Percentiles rank a stretch among this genome's conserved stretches.
These are phyloP conservation scores for Pseudogymnoascus destructans DNA, from an alignment of 2,329 filamentous ascomycete genomes.

Conservation along the genomic window DNA sequence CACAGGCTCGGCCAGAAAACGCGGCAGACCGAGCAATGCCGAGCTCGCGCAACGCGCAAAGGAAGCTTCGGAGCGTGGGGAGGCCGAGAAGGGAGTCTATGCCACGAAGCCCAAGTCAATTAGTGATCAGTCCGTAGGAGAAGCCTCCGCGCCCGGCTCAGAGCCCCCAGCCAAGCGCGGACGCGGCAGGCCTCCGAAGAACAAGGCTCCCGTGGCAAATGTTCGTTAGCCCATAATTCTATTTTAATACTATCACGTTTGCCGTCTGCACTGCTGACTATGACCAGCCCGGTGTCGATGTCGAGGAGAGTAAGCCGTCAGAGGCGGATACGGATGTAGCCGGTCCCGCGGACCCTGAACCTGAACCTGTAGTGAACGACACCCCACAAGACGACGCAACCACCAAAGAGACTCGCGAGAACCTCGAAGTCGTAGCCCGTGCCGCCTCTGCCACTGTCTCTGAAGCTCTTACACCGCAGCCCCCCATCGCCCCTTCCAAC, in stretches of 20 bases:
- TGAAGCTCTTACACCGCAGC: not conserved
- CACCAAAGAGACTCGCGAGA: not conserved
- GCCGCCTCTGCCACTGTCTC: not conserved
- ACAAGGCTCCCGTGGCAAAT: not conserved
- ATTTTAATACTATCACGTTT: not conserved
- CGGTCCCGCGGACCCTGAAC: not conserved
- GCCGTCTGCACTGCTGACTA: not conserved
- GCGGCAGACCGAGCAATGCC: conserved; percentile 12
- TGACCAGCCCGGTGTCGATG: not conserved
- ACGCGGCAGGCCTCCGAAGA: conserved; percentile 6
- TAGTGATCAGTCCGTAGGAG: not conserved
- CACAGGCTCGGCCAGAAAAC: conserved; percentile 4
- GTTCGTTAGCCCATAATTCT: conserved; percentile 7
- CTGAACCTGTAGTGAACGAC: not conserved
- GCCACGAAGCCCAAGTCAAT: not conserved
- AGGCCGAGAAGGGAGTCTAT: not conserved
- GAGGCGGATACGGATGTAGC: not conserved
- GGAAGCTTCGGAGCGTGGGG: conserved; percentile 3
- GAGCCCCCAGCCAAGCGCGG: conserved; percentile 6
- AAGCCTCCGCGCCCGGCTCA: not conserved
- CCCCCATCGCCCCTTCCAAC: not conserved
- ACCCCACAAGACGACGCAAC: not conserved
- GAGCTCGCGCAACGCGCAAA: conserved; percentile 10
- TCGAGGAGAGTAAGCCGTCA: not conserved
- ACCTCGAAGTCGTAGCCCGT: not conserved